Conservation (phyloP, 2,329 filamentous ascomycete genomes). For the Plectosphaerella sp. region DNA sequence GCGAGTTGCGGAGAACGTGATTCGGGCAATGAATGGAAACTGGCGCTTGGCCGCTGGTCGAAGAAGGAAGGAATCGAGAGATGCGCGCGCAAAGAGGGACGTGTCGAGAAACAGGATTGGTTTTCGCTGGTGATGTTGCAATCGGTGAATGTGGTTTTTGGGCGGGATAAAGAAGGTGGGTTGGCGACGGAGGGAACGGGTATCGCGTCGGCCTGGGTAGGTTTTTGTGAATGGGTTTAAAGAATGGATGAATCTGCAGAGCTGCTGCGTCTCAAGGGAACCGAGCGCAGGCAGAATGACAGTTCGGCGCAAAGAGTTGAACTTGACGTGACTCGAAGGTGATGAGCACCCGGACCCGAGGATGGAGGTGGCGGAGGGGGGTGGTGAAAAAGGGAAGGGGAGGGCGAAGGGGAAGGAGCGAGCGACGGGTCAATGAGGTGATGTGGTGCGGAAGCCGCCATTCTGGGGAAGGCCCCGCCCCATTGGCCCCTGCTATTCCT, state of each 20-base stretch:
- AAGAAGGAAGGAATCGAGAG: neutral
- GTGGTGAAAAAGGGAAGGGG: neutral
- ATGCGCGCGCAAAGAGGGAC: neutral
- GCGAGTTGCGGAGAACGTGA: neutral
- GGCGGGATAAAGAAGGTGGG: neutral
- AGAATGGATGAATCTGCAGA: constrained; percentile 14
- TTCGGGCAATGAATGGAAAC: neutral
- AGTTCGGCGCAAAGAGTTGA: neutral
- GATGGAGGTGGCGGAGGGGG: constrained; percentile 4
- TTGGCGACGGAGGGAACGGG: neutral
- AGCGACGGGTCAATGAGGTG: neutral
- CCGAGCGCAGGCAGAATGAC: neutral
- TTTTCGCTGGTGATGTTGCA: no score
- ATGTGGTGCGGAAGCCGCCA: neutral
- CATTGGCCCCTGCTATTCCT: neutral
- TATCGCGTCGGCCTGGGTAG: no score
- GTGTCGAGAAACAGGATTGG: no score
- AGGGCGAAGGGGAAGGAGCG: neutral
- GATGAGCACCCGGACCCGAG: neutral
- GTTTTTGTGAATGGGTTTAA: constrained; percentile 1
- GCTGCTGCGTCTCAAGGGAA: no score
- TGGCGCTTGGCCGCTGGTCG: neutral
- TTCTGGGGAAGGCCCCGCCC: neutral
- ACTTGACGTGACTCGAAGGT: constrained; percentile 2
- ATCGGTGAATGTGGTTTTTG: neutral